Conservation (phyloP, 768 basidiomycete species). For the Lactarius vividus region DNA sequence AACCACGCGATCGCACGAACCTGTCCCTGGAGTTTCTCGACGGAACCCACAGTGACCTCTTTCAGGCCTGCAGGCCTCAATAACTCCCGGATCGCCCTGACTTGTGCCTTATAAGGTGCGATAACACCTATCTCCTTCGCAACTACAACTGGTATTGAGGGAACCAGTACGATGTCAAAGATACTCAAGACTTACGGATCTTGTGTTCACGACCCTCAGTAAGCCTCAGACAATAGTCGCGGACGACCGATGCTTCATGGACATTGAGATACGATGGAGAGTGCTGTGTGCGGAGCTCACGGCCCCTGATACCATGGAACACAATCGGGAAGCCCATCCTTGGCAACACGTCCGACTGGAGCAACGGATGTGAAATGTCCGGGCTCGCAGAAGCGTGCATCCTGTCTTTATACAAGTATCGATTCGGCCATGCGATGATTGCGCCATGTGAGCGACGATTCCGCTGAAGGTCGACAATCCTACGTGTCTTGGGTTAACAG, state of each 20-base stretch:
- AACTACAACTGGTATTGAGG: slow-evolving; percentile 22
- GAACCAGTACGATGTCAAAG: not conserved
- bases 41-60: slow-evolving; percentile 37
- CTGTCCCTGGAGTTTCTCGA: slow-evolving; percentile 45
- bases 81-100: slow-evolving; percentile 33
- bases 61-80: slow-evolving; percentile 26
- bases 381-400: slow-evolving; percentile 34
- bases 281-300: slow-evolving; percentile 35
- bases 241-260: slow-evolving; percentile 38
- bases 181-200: slow-evolving; percentile 32
- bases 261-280: slow-evolving; percentile 44
- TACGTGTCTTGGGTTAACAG: slow-evolving; percentile 14
- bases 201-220: slow-evolving; percentile 31
- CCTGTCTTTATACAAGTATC: slow-evolving; percentile 39
- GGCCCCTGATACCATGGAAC: slow-evolving; percentile 37
- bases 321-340: slow-evolving; percentile 34
- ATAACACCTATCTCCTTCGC: slow-evolving; percentile 40
- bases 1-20: slow-evolving; percentile 24
- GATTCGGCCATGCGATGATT: slow-evolving; percentile 57
- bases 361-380: slow-evolving; percentile 31
- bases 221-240: slow-evolving; percentile 35
- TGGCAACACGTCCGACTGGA: slow-evolving; percentile 33
- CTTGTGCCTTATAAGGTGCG: slow-evolving; percentile 42
- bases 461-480: slow-evolving; percentile 23
- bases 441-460: slow-evolving; percentile 31